phyloP scores from a whole-genome alignment of 495 filamentous ascomycete species.

The Lichenothelia convexa region DNA sequence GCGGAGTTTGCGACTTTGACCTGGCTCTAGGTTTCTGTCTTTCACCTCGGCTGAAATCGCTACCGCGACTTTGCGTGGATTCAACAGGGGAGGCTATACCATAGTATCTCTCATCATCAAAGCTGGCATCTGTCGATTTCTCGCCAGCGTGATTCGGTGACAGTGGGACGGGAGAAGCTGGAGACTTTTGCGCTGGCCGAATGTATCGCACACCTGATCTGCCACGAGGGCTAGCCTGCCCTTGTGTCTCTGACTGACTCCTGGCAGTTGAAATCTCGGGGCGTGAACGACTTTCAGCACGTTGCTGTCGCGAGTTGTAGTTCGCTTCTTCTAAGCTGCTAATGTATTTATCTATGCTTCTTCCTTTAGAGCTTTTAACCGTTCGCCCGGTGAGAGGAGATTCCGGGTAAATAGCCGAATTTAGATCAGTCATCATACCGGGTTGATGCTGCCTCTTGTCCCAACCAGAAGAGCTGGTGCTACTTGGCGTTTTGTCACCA shows the following conservation, averaged over 20 bases:
- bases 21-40: slow-evolving; percentile 5
- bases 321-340: slow-evolving; percentile 66
- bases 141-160: slow-evolving; percentile 50
- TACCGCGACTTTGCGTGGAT: slow-evolving; percentile 7
- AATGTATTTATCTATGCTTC: slow-evolving; percentile 71
- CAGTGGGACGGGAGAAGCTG: slow-evolving; percentile 82
- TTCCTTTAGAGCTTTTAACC: slow-evolving; percentile 24
- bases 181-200: slow-evolving; percentile 68
- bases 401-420: too few relatives aligned
- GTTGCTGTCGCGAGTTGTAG: slow-evolving; percentile 37
- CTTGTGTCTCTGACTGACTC: slow-evolving; percentile 53
- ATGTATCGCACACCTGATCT: slow-evolving; percentile 39
- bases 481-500: too few relatives aligned
- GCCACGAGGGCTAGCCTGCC: slow-evolving; percentile 24
- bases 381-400: slow-evolving; percentile 19
- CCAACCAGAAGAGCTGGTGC: too few relatives aligned
- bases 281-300: slow-evolving; percentile 26
- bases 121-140: slow-evolving; percentile 19
- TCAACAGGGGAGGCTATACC: slow-evolving; percentile 24
- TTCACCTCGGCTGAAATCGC: slow-evolving; percentile 6
- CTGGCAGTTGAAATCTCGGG: slow-evolving; percentile 33
- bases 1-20: slow-evolving; percentile 12
- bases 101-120: slow-evolving; percentile 25
- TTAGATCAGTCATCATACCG: too few relatives aligned
- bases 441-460: too few relatives aligned